These are phyloP conservation scores for Echites panduratus DNA, from an alignment of 257 asterid genomes.

Conservation along the genomic window DNA sequence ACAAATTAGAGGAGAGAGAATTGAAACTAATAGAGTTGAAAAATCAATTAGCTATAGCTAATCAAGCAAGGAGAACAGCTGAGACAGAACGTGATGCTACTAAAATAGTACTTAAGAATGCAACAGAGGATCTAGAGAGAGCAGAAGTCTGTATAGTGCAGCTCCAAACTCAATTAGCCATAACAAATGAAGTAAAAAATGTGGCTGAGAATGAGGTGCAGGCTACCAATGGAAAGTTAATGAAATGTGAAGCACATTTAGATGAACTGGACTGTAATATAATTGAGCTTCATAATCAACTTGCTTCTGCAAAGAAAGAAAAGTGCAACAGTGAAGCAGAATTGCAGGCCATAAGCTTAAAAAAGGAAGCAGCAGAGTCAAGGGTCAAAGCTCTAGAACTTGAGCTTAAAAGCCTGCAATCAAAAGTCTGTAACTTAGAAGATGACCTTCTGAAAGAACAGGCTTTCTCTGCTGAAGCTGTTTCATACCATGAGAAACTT, in stretches of 20 bases:
- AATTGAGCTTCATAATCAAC: conserved; percentile 30
- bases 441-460: conserved; percentile 41
- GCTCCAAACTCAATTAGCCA: conserved; percentile 37
- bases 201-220: conserved; percentile 29
- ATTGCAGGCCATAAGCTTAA: conserved; percentile 36
- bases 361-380: conserved; percentile 45
- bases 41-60: conserved; percentile 38
- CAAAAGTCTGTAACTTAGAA: conserved; percentile 33
- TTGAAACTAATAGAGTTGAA: conserved; percentile 34
- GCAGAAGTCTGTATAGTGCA: conserved; percentile 33
- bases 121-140: conserved; percentile 39
- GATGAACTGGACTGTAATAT: conserved; percentile 42
- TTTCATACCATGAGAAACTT: conserved; percentile 32
- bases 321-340: conserved; percentile 23
- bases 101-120: conserved; percentile 33
- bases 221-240: conserved; percentile 30
- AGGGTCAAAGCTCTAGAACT: conserved; percentile 29
- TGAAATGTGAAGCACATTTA: conserved; percentile 31
- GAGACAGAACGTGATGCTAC: conserved; percentile 37
- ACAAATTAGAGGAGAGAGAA: conserved; percentile 42
- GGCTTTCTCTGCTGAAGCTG: conserved; percentile 42
- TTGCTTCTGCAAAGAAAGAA: conserved; percentile 32
- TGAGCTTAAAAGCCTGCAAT: conserved; percentile 39
- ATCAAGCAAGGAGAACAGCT: conserved; percentile 42
- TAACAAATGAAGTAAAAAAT: conserved; percentile 27